Base-by-base conservation (phyloP, 768 basidiomycete genomes). In the Auricularia auricula-judae region DNA sequence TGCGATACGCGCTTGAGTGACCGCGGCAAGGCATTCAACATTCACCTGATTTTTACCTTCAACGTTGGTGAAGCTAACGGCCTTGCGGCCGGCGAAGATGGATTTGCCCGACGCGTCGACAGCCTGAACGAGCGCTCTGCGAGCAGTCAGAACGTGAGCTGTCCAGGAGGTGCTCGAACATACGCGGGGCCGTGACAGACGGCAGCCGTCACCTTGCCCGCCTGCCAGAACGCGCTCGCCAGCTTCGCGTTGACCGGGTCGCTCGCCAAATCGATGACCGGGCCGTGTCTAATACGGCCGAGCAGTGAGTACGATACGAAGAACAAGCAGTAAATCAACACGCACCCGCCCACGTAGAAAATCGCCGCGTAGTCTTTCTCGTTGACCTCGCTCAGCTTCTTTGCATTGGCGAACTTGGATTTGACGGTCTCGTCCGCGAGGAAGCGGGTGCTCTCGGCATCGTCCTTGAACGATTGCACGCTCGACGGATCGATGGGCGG, bases 151-250 rank as follows among this genome's bases (percentile, higher is more conserved):
- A 10, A 63, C n/a, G 14, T 21, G 61, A 43, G 63, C 44, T 23
- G 12, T 34, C 44, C 51, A 62, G 42, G 11, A 36, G 18, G 39
- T 63, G 16, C 18, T 77, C 60, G 16, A 63, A 66, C 83, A 71
- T 67, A 87, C 81, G 82, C 87, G 62, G 89, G 83, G 16, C 89
- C 91, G 74, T 92, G 91, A 77, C 91, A 92, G 23, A 93, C 89
- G 3, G 88, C 88, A 3, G 84, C 69, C 4, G 84, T 81, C 65
- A 87, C 74, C 75, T 89, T 91, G 56, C 83, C 85, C 11, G 80
- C 72, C 63, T 80, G 80, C 76, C 82, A 91, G 74, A 91, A 87
- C 86, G 84, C 74, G 29, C 80, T 81, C 33, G 81, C 82, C 61
- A 91, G 77, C 68, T 81, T 79, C 66, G 77, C 79, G 71, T 87